Evolutionary conservation across 345 rosid species (phyloP).

Genomic region (Toxicodendron radicans): DNA sequence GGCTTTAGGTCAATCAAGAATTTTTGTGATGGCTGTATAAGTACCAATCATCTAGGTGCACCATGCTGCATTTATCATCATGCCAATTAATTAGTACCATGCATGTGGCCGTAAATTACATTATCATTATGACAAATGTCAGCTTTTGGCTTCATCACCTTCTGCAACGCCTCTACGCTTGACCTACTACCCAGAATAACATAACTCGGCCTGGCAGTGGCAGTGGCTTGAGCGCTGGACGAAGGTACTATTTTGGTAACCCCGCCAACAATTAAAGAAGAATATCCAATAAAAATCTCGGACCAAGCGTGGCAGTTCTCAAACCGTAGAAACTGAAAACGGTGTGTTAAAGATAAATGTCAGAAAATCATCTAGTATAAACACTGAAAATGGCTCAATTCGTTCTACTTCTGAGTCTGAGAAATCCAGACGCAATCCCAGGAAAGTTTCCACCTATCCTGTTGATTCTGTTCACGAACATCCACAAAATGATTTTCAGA

Average conservation of each 20-base stretch:
- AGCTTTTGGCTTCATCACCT: constrained; percentile 63
- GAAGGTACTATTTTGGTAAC: constrained; percentile 51
- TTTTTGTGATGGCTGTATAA: not conserved
- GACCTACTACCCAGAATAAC: constrained; percentile 53
- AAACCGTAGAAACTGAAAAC: constrained; percentile 36
- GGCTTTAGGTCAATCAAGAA: not conserved
- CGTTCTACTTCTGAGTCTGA: constrained; percentile 38
- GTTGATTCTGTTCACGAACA: constrained; percentile 42
- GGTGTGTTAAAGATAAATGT: constrained; percentile 46
- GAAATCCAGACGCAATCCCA: constrained; percentile 47
- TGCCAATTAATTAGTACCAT: not conserved
- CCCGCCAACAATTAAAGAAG: constrained; percentile 39
- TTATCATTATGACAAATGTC: constrained; percentile 26
- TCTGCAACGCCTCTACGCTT: constrained; percentile 43
- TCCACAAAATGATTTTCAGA: constrained; percentile 47
- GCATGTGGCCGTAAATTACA: constrained; percentile 3
- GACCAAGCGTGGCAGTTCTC: constrained; percentile 36
- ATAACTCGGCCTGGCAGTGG: constrained; percentile 51
- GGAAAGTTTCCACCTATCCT: constrained; percentile 41
- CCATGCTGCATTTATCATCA: not conserved
- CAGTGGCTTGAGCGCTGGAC: constrained; percentile 87
- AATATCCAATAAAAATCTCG: constrained; percentile 31
- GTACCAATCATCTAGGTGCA: not conserved
- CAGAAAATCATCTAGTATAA: constrained; percentile 42
- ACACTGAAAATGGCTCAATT: constrained; percentile 38